These are phyloP conservation scores for Bruguiera parviflora DNA, from an alignment of 345 rosid species.

Conservation along the genomic window DNA sequence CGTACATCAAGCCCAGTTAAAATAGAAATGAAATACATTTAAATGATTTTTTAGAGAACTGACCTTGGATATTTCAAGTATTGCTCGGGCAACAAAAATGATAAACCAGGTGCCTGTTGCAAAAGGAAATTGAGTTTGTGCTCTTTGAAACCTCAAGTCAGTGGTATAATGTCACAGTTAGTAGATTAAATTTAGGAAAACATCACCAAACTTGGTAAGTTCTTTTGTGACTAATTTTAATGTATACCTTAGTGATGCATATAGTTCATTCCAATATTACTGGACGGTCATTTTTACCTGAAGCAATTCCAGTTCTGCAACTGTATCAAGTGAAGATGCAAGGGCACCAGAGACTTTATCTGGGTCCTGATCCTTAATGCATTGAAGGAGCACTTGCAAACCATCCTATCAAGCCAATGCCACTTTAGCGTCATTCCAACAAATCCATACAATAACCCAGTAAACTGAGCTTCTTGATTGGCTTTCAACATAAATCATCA, in stretches of 20 bases:
- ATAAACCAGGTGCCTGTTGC: constrained; percentile 89
- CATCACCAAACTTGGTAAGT: background rate
- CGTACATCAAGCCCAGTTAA: background rate
- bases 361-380: constrained; percentile 81
- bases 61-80: constrained; percentile 86
- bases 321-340: constrained; percentile 71
- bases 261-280: background rate
- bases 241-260: no score
- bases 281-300: constrained; percentile 44
- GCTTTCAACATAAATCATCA: constrained; percentile 13
- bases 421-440: constrained; percentile 11
- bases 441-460: constrained; percentile 11
- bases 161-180: background rate
- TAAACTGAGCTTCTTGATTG: constrained; percentile 8
- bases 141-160: constrained; percentile 11
- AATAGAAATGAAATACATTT: constrained; percentile 4
- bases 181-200: background rate
- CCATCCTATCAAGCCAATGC: constrained; percentile 60
- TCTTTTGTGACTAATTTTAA: no score
- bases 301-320: constrained; percentile 84
- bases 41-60: constrained; percentile 21
- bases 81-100: constrained; percentile 83
- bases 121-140: constrained; percentile 21
- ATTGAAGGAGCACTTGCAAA: constrained; percentile 63
- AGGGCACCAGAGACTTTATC: constrained; percentile 86